Evolutionary conservation across 1,284 basidiomycete species (phyloP).

Genomic region (Ganoderma sinense): DNA sequence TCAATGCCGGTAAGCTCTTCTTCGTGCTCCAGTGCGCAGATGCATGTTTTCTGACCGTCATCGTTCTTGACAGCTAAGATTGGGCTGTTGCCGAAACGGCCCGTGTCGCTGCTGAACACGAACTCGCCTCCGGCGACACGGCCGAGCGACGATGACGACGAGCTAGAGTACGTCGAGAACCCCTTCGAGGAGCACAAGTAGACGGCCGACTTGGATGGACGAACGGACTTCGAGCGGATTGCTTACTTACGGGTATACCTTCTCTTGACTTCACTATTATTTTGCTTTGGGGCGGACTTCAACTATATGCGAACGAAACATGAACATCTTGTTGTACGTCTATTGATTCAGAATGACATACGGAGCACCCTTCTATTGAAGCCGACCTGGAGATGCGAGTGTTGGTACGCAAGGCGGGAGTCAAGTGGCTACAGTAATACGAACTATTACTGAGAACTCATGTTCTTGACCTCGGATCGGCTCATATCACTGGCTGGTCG

Average conservation of each 20-base stretch:
- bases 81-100: constrained; percentile 77
- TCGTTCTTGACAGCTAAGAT: constrained; percentile 54
- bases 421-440: no score
- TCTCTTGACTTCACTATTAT: neutral
- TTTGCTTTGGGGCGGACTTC: neutral
- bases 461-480: no score
- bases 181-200: constrained; percentile 62
- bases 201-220: neutral
- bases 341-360: neutral
- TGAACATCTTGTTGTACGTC: neutral
- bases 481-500: no score
- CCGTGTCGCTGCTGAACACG: constrained; percentile 68
- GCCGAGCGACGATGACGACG: constrained; percentile 54
- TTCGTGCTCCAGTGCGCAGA: neutral
- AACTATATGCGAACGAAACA: neutral
- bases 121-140: constrained; percentile 40
- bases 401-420: neutral
- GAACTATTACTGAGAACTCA: no score
- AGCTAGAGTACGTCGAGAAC: constrained; percentile 71
- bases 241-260: neutral
- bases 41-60: constrained; percentile 1
- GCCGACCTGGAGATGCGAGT: neutral
- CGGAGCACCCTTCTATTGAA: neutral
- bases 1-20: constrained; percentile 40
- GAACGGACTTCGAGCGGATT: neutral